Percentiles rank a stretch among this genome's conserved stretches.
phyloP scores from a whole-genome alignment of 148 eudicot genomes.

The Spergularia bocconei region DNA sequence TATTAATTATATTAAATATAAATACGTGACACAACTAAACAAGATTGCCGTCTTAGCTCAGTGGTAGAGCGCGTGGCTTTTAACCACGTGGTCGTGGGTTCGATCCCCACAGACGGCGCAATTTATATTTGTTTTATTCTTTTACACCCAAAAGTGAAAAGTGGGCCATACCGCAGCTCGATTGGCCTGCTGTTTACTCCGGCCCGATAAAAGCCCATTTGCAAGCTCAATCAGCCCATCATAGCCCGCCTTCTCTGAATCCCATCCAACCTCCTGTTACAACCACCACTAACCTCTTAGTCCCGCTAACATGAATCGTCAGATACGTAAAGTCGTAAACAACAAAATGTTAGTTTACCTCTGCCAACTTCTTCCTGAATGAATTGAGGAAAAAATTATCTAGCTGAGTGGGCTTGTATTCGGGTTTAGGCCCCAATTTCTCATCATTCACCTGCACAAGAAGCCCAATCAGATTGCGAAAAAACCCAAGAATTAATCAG shows the following conservation, averaged over 20 bases:
- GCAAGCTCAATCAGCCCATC: conserved; percentile 92
- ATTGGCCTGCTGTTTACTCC: conserved; percentile 57
- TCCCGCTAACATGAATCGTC: no score
- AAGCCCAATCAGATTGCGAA: background rate
- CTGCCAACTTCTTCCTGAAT: conserved; percentile 35
- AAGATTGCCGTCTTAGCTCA: conserved; percentile 34
- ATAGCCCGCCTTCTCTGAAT: conserved; percentile 76
- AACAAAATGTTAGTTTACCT: conserved; percentile 18
- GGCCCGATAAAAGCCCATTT: conserved; percentile 60
- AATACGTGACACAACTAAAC: background rate
- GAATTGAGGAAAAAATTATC: conserved; percentile 40
- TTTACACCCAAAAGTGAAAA: background rate
- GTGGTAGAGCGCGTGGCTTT: conserved; percentile 43
- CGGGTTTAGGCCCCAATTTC: conserved; percentile 23
- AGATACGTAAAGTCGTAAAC: no score
- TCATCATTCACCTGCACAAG: conserved; percentile 28
- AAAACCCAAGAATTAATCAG: background rate
- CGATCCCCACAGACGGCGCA: background rate
- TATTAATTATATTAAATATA: no score
- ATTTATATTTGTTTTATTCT: background rate
- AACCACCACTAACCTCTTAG: no score
- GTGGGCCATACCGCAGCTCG: conserved; percentile 61
- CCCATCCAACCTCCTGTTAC: conserved; percentile 83
- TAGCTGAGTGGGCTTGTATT: conserved; percentile 36
- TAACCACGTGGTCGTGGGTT: conserved; percentile 29